Base-by-base conservation (phyloP, 1,284 basidiomycete species). In the Calocybe gambosa region DNA sequence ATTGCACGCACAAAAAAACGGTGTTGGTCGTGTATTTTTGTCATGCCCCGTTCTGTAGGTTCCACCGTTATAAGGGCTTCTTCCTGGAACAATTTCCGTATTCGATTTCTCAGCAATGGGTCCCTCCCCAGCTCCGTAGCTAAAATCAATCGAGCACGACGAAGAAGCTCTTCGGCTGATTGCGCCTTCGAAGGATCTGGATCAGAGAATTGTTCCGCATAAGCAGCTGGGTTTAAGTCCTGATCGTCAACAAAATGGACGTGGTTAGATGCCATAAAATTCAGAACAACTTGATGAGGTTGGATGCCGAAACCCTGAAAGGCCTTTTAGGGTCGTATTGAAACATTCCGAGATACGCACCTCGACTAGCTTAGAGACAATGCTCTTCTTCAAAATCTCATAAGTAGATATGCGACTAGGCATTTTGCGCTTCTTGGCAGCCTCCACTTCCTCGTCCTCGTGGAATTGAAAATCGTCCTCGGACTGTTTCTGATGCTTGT, bases 41-140 rank as follows among this genome's bases (percentile, higher is more conserved):
- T 73, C 53, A 89, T 73, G n/a, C 96, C 96, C 45, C 85, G 82
- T 43, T 97, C 94, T 0, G 96, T 99, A 0, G 95, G 93, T 37
- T 79, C 74, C 12, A 95, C 84, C 21, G 86, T 85, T 26, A 99
- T 73, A n/a, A 80, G 70, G 3, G 89, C 94, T 52, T 85, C 78
- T 6, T 75, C 70, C 58, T 82, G 85, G 72, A 95, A 94, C 21
- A 82, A 66, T 43, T 83, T 75, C 43, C 95, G 82, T 34, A 93
- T 82, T 52, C 86, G 78, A 53, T 86, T 82, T 45, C 92, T 79
- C 38, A 99, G 76, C 15, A 93, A 70, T 7, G 95, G 96, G 62
- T 99, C 94, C 58, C 89, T 93, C 19, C 92, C 89, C 16, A 99
- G 77, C 64, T 99, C 96, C 1, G 88, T 91, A 9, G 88, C 79